Percentiles rank a stretch among this genome's conserved stretches.
These are phyloP conservation scores for Termitomyces sp. DNA, from an alignment of 768 basidiomycete species.

Conservation along the genomic window DNA sequence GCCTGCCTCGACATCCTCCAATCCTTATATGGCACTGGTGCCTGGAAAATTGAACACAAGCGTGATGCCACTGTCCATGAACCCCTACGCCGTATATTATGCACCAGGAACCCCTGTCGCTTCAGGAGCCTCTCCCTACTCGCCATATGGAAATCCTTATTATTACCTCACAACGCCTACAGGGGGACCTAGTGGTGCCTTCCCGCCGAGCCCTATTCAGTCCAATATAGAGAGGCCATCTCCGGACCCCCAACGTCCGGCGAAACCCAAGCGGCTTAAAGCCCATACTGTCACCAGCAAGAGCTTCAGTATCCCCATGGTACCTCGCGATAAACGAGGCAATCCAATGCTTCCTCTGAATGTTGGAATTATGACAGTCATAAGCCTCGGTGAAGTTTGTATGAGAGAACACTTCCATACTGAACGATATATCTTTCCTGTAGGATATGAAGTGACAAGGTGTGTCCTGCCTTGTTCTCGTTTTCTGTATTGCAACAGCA, in stretches of 20 bases:
- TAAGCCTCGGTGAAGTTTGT: slow-evolving; percentile 69
- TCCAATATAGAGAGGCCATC: slow-evolving; percentile 20
- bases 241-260: slow-evolving; percentile 36
- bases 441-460: slow-evolving; percentile 82
- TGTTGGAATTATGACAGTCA: slow-evolving; percentile 85
- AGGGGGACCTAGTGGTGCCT: slow-evolving; percentile 31
- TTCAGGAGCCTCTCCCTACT: slow-evolving; percentile 28
- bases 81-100: slow-evolving; percentile 40
- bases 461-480: slow-evolving; percentile 21
- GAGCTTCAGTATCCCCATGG: slow-evolving; percentile 62
- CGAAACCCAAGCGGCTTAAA: slow-evolving; percentile 75
- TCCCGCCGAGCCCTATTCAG: slow-evolving; percentile 23
- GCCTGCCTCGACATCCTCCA: slow-evolving; percentile 16
- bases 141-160: slow-evolving; percentile 37
- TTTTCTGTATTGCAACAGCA: neutral
- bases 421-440: slow-evolving; percentile 84
- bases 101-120: slow-evolving; percentile 33
- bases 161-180: slow-evolving; percentile 36
- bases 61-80: slow-evolving; percentile 18
- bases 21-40: slow-evolving; percentile 18
- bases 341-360: slow-evolving; percentile 72
- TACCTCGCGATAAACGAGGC: slow-evolving; percentile 68
- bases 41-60: slow-evolving; percentile 16
- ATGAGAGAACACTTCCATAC: slow-evolving; percentile 85
- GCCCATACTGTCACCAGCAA: slow-evolving; percentile 78